Evolutionary conservation across 495 filamentous ascomycete species (phyloP), one percentile per base, ranked within the genome.

Genomic region (Terfezia boudieri): DNA sequence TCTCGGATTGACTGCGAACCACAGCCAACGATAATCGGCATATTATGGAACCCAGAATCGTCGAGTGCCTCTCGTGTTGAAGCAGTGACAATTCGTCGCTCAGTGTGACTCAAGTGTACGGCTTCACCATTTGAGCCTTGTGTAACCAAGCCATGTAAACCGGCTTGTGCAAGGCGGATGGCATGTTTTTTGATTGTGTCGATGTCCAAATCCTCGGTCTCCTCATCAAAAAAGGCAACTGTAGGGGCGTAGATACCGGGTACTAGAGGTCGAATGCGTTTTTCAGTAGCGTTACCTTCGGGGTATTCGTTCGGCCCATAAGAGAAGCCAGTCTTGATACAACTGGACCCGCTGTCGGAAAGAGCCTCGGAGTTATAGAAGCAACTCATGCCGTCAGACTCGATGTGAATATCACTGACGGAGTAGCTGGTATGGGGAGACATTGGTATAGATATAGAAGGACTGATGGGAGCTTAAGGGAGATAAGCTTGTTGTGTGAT

Each of bases 91-190:
- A 74, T 66, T 49, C 74, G 76, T 50, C 84, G 77, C 64, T 89
- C 84, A 16, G 74, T 68, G 37, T 78, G 78, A 50, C 80, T 79
- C 23, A 89, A 71, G 61, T 89, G 84, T 4, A 87, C 83, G 2
- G 84, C 84, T 69, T 90, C 87, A 62, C 87, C 87, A 65, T 92
- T 94, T 66, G 83, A 88, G 32, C 87, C 87, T 67, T 92, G 86
- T 16, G 83, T 86, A 50, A 84, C 78, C 41, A 94, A 71, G 51
- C 86, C 87, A 43, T 80, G 75, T 37, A 92, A 76, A 53, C 86
- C 86, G 49, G 83, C 79, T 53, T 76, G 67, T 52, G 83, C 86
- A n/a, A 94, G 82, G 60, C 84, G 83, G 52, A 83, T 77, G 36
- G 86, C 82, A 66, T 94, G 87, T 54, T 71, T 79, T 54, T 76